A percentile compares a stretch with the other conserved stretches of the same genome.
Conservation (phyloP, 441 rosid species). For the Adansonia madagascariensis region DNA sequence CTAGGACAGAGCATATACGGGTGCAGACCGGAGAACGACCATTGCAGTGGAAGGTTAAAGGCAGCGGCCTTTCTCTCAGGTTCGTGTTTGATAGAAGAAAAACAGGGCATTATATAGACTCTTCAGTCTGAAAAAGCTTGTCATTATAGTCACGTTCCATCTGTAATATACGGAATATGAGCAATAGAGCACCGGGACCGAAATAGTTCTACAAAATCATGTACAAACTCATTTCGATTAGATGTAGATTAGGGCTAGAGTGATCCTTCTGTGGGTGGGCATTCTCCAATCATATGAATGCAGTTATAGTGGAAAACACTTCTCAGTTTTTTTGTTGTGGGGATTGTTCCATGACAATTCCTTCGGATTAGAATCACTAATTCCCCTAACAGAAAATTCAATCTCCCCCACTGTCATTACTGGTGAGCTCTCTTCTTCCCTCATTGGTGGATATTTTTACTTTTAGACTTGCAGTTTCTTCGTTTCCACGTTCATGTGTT, state of each 20-base stretch:
- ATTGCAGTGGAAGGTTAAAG: conserved; percentile 76
- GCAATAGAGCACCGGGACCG: conserved; percentile 22
- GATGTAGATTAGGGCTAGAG: conserved; percentile 35
- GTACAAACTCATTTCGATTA: conserved; percentile 35
- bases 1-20: conserved; percentile 95
- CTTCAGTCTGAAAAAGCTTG: conserved; percentile 33
- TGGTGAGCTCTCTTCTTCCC: not conserved
- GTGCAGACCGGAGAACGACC: conserved; percentile 98
- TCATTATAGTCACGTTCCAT: not conserved
- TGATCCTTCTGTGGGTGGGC: conserved; percentile 44
- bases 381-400: not conserved
- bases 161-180: not conserved
- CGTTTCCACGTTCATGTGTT: not conserved
- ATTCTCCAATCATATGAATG: conserved; percentile 41
- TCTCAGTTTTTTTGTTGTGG: no score
- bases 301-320: not conserved
- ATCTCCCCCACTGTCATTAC: not conserved
- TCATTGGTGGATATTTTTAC: not conserved
- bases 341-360: not conserved
- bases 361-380: not conserved
- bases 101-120: conserved; percentile 72
- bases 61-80: conserved; percentile 83
- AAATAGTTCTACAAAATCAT: conserved; percentile 37
- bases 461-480: not conserved
- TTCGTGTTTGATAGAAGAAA: conserved; percentile 93